Conservation (phyloP, 106 monocot species). For the Gastrodia elata region DNA sequence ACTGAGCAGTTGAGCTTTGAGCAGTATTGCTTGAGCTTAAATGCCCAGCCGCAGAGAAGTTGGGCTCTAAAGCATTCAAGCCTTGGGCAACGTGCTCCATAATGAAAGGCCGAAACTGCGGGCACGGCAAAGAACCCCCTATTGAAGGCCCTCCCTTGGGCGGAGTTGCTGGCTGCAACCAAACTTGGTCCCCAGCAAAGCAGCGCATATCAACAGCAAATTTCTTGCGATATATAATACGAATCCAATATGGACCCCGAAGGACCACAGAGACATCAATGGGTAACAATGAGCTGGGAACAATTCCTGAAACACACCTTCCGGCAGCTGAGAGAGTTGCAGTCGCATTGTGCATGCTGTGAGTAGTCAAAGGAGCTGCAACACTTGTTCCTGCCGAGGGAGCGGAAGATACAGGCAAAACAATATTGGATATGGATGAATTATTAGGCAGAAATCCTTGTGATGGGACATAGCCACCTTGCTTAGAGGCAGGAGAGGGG, state of each 20-base stretch:
- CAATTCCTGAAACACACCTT: slow-evolving; percentile 83
- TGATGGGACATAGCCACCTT: slow-evolving; percentile 25
- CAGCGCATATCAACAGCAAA: slow-evolving; percentile 98
- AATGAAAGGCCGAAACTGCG: slow-evolving; percentile 95
- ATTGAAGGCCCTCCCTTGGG: slow-evolving; percentile 80
- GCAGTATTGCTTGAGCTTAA: slow-evolving; percentile 19
- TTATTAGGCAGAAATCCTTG: slow-evolving; percentile 47
- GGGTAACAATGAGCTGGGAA: slow-evolving; percentile 91
- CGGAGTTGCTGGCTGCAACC: slow-evolving; percentile 97
- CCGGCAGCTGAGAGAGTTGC: slow-evolving; percentile 72
- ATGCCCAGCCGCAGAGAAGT: slow-evolving; percentile 36
- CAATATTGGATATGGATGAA: slow-evolving; percentile 32
- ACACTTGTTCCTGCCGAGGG: slow-evolving; percentile 13
- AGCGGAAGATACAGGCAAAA: slow-evolving; percentile 30
- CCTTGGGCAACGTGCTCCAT: slow-evolving; percentile 99
- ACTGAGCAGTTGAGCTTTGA: slow-evolving; percentile 18
- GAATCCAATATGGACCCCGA: slow-evolving; percentile 94
- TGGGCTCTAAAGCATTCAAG: slow-evolving; percentile 81
- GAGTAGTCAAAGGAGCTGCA: slow-evolving; percentile 33
- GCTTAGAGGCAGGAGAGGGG: slow-evolving; percentile 44
- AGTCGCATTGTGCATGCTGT: slow-evolving; percentile 49
- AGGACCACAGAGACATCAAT: slow-evolving; percentile 96
- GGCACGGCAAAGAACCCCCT: slow-evolving; percentile 95
- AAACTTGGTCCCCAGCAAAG: slow-evolving; percentile 99
- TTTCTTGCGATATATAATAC: slow-evolving; percentile 98